Conservation (phyloP, 2,329 filamentous ascomycete species). For the Cyanodermella asteris region DNA sequence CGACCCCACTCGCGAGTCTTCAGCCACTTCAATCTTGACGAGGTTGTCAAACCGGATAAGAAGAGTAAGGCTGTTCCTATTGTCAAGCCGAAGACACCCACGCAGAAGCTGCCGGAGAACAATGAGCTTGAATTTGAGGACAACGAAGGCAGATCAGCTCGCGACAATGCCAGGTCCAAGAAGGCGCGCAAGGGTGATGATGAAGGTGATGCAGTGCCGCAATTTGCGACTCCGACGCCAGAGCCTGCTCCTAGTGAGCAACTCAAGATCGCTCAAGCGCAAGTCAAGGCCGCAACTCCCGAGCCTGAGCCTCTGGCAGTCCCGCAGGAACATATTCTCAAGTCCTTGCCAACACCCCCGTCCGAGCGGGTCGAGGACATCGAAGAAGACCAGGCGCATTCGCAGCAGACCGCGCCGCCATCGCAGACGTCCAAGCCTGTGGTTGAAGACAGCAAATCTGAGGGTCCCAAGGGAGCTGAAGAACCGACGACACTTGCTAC, state of each 20-base stretch:
- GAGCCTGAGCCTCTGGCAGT: too few species aligned
- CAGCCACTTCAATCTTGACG: constrained; percentile 40
- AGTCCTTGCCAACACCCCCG: too few species aligned
- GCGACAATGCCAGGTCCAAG: constrained; percentile 50
- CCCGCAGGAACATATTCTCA: too few species aligned
- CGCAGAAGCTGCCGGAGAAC: constrained; percentile 15
- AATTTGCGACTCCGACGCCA: constrained; percentile 37
- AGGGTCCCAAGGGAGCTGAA: too few species aligned
- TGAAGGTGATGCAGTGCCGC: constrained; percentile 50
- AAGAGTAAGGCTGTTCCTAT: constrained; percentile 72
- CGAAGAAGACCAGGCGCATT: too few species aligned
- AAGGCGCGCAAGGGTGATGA: constrained; percentile 43
- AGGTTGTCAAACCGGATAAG: constrained; percentile 43
- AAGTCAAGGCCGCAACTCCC: too few species aligned
- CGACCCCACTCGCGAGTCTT: constrained; percentile 25
- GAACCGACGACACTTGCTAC: too few species aligned
- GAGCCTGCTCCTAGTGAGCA: constrained; percentile 1
- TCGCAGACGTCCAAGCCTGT: too few species aligned
- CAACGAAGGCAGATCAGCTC: constrained; percentile 37
- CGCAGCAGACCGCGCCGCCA: too few species aligned
- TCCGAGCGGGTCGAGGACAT: too few species aligned
- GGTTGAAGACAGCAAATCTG: too few species aligned
- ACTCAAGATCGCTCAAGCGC: too few species aligned
- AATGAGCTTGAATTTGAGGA: constrained; percentile 21
- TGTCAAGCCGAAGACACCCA: constrained; percentile 37